Evolutionary conservation across 2,329 filamentous ascomycete species (phyloP).

Genomic region (Hypoxylon sp.): DNA sequence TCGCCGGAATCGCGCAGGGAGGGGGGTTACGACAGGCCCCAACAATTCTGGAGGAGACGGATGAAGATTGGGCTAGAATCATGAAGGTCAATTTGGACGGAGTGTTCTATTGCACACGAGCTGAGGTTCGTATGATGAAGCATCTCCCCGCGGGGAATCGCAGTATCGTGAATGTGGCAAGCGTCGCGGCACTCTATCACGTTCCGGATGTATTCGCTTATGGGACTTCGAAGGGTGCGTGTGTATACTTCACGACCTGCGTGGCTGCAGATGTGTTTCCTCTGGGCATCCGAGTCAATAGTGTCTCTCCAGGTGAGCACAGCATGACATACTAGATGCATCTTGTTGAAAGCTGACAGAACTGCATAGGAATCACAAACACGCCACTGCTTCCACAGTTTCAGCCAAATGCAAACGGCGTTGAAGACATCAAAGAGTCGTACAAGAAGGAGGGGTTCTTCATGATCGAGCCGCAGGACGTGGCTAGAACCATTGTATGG

Average conservation of each 20-base stretch:
- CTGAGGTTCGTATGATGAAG: neutral
- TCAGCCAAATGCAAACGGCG: neutral
- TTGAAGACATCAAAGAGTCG: conserved; percentile 8
- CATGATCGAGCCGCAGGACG: conserved; percentile 9
- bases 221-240: neutral
- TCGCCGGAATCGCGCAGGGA: neutral
- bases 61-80: conserved; percentile 1
- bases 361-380: conserved; percentile 3
- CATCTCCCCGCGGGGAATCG: neutral
- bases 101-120: neutral
- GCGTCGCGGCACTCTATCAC: neutral
- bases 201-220: neutral
- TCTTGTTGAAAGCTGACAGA: neutral
- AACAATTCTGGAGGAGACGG: neutral
- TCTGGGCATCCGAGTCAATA: neutral
- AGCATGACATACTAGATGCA: neutral
- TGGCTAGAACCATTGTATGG: conserved; percentile 5
- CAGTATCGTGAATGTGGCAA: conserved; percentile 1
- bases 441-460: conserved; percentile 5
- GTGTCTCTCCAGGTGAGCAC: neutral
- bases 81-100: neutral
- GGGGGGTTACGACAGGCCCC: neutral
- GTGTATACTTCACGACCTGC: conserved; percentile 1
- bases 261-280: neutral
- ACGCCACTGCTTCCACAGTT: neutral